These are phyloP conservation scores for Ceriops decandra DNA, from an alignment of 345 rosid genomes.

Conservation along the genomic window DNA sequence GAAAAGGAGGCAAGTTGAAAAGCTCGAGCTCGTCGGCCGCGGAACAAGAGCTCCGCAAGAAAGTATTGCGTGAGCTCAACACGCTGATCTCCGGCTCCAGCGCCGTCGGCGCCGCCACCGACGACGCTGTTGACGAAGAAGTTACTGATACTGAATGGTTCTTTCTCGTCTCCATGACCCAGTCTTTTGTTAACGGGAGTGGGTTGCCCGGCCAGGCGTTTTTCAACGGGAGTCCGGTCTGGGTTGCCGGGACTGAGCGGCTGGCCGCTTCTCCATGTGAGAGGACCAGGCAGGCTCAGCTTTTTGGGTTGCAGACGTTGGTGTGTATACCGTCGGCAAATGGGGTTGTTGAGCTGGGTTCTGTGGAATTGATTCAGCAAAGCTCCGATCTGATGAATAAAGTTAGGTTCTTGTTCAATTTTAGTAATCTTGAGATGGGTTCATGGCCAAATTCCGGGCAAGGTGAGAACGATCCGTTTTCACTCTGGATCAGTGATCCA, in stretches of 20 bases:
- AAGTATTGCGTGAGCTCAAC: constrained; percentile 76
- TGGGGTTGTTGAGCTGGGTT: constrained; percentile 91
- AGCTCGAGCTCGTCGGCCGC: constrained; percentile 33
- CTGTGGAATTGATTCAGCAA: constrained; percentile 62
- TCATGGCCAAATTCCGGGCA: constrained; percentile 61
- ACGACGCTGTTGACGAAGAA: constrained; percentile 76
- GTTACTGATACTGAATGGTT: constrained; percentile 98
- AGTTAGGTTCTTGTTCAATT: constrained; percentile 64
- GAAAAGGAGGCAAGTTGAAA: constrained; percentile 30
- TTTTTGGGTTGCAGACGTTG: constrained; percentile 71
- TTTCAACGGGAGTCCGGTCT: constrained; percentile 44
- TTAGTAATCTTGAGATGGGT: constrained; percentile 48
- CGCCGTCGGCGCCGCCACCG: constrained; percentile 24
- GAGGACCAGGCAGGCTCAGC: constrained; percentile 65
- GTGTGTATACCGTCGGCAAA: constrained; percentile 73
- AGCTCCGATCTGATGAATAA: constrained; percentile 71
- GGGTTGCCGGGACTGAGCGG: constrained; percentile 66
- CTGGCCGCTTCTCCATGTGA: constrained; percentile 60
- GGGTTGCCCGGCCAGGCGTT: constrained; percentile 83
- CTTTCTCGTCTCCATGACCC: constrained; percentile 87
- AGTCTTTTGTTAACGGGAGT: constrained; percentile 57
- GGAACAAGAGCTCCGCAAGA: constrained; percentile 81
- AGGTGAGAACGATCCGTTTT: constrained; percentile 75
- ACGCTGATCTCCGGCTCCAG: constrained; percentile 66
- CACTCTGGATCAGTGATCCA: constrained; percentile 74